phyloP scores from a whole-genome alignment of 2,329 filamentous ascomycete species.

The Calonectria fujianensis region DNA sequence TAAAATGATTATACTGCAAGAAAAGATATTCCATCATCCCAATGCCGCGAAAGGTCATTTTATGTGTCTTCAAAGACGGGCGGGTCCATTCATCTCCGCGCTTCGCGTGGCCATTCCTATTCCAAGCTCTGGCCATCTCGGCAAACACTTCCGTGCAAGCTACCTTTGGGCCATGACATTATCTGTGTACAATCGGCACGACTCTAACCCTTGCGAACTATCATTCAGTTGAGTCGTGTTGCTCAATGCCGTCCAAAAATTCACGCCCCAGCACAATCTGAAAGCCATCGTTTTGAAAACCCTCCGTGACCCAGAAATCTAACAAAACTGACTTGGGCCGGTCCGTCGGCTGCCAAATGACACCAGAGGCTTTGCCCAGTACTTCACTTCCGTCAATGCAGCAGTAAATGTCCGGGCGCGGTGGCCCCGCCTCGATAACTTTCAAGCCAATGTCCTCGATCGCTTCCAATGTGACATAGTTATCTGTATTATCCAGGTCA shows the following conservation, averaged over 20 bases:
- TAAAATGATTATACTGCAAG: not conserved
- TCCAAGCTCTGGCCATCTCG: not conserved
- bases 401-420: too few species aligned
- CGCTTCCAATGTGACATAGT: not conserved
- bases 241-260: not conserved
- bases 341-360: not conserved
- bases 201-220: not conserved
- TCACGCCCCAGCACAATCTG: not conserved
- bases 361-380: not conserved
- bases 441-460: not conserved
- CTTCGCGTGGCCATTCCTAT: not conserved
- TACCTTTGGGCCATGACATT: not conserved
- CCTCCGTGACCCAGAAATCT: not conserved
- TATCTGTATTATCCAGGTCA: not conserved
- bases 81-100: conserved; percentile 16
- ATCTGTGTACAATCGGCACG: not conserved
- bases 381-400: not conserved
- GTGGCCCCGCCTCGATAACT: not conserved
- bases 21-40: not conserved
- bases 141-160: not conserved
- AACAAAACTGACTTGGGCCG: not conserved
- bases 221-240: too few species aligned
- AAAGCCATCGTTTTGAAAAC: not conserved
- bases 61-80: not conserved
- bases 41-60: not conserved